Conservation (phyloP, 2,329 filamentous ascomycete species). For the Alternaria brassicicola region DNA sequence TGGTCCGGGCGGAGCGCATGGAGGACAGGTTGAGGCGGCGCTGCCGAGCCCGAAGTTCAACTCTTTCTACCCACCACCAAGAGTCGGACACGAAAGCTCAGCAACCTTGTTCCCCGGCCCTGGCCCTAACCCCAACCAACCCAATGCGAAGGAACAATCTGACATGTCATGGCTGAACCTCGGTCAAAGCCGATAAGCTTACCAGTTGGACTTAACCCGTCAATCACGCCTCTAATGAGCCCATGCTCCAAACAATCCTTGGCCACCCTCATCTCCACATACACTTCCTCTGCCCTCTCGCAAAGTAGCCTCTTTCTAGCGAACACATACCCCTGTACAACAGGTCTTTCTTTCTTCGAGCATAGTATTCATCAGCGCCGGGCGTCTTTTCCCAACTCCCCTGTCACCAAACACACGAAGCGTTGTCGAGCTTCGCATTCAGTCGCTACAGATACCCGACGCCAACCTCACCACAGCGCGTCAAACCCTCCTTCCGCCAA, state of each 20-base stretch:
- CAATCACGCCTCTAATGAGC: constrained; percentile 11
- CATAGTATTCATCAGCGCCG: constrained; percentile 39
- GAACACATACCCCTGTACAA: constrained; percentile 25
- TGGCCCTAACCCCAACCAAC: constrained; percentile 17
- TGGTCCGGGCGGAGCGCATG: constrained; percentile 25
- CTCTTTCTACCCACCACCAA: constrained; percentile 50
- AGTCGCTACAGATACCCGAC: constrained; percentile 49
- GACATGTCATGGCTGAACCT: constrained; percentile 86
- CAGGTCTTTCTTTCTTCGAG: constrained; percentile 28
- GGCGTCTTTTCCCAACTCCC: constrained; percentile 22
- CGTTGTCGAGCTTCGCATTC: constrained; percentile 27
- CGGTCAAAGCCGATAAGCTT: constrained; percentile 51
- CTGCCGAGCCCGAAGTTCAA: constrained; percentile 61
- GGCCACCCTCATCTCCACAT: constrained; percentile 8
- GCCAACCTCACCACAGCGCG: constrained; percentile 17
- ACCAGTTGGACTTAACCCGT: not conserved
- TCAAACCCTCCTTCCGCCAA: not conserved
- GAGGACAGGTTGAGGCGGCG: constrained; percentile 12
- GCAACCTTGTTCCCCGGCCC: constrained; percentile 41
- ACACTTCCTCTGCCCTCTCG: constrained; percentile 17
- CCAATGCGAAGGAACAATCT: constrained; percentile 42
- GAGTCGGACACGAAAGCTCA: constrained; percentile 64
- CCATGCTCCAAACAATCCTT: constrained; percentile 10
- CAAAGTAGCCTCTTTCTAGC: constrained; percentile 31
- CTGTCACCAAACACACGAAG: constrained; percentile 18